Evolutionary conservation across 371 early-diverging fungal genomes (phyloP).

Genomic region (Apophysomyces ossiformis): DNA sequence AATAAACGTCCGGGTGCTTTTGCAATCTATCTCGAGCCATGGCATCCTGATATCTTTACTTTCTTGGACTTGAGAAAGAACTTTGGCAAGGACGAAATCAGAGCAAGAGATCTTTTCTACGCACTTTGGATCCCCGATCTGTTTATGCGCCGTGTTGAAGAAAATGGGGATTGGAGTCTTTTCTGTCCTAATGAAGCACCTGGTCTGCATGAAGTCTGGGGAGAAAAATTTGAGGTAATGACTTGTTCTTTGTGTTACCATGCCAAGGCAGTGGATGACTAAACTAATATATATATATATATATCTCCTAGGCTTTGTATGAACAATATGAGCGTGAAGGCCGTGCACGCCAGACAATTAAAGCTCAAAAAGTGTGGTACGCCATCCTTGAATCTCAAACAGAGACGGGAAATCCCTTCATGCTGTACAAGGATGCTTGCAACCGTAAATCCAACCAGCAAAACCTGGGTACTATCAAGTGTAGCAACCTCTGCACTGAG

Average conservation of each 20-base stretch:
- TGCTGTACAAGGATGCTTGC: constrained; percentile 96
- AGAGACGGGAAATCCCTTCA: constrained; percentile 97
- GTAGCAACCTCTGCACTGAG: constrained; percentile 85
- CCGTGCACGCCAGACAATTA: constrained; percentile 78
- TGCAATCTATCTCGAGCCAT: constrained; percentile 97
- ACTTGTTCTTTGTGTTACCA: no score
- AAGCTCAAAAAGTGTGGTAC: constrained; percentile 96
- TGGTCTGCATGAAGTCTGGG: constrained; percentile 87
- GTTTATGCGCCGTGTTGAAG: constrained; percentile 95
- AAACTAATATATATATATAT: no score
- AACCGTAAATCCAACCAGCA: constrained; percentile 98
- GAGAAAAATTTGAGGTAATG: constrained; percentile 80
- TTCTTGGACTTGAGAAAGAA: constrained; percentile 95
- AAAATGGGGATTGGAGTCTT: constrained; percentile 90
- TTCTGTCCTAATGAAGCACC: constrained; percentile 95
- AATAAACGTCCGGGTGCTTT: constrained; percentile 96
- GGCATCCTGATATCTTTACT: constrained; percentile 96
- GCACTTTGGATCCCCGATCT: constrained; percentile 97
- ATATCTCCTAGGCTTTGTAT: constrained; percentile 58
- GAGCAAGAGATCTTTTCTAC: constrained; percentile 94
- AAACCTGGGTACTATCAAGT: constrained; percentile 97
- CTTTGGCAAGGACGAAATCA: constrained; percentile 93
- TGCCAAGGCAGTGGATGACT: no score
- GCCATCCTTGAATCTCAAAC: constrained; percentile 95
- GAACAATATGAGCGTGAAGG: constrained; percentile 81